phyloP scores from a whole-genome alignment of 352 stramenopile species.

The Phytophthora podocarpi region DNA sequence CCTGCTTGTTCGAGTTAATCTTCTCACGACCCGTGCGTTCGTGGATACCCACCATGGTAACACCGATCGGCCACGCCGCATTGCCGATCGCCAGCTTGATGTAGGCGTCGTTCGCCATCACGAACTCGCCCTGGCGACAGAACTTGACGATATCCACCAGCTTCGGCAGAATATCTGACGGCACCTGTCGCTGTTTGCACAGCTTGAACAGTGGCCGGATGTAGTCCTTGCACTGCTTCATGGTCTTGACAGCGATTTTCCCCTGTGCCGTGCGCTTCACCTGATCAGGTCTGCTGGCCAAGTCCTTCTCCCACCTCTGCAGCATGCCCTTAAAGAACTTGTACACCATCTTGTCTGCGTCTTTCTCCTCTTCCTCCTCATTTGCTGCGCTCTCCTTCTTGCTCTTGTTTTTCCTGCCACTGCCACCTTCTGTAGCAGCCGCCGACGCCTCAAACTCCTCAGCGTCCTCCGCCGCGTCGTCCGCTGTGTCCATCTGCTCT shows the following conservation, averaged over 20 bases:
- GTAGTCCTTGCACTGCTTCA: conserved; percentile 99
- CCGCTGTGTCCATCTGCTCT: conserved; percentile 51
- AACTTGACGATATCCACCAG: conserved; percentile 95
- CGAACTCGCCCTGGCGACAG: conserved; percentile 93
- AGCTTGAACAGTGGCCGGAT: conserved; percentile 98
- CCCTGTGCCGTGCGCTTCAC: conserved; percentile 92
- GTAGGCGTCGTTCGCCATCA: conserved; percentile 97
- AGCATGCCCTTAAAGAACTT: conserved; percentile 95
- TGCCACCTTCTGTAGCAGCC: background rate
- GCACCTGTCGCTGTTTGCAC: conserved; percentile 92
- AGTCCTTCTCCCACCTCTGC: conserved; percentile 93
- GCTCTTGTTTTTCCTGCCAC: conserved; percentile 15
- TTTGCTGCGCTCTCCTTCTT: conserved; percentile 14
- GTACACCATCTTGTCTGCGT: conserved; percentile 78
- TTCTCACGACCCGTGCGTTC: conserved; percentile 94
- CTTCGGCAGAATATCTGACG: conserved; percentile 86
- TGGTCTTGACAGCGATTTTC: conserved; percentile 96
- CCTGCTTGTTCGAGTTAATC: conserved; percentile 98
- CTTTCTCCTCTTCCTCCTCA: conserved; percentile 50
- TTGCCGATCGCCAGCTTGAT: conserved; percentile 98
- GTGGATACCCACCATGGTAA: conserved; percentile 99
- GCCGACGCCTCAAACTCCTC: conserved; percentile 31
- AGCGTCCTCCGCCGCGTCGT: conserved; percentile 45
- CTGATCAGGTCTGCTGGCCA: conserved; percentile 84
- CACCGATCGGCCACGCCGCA: conserved; percentile 98